phyloP scores from a whole-genome alignment of 495 filamentous ascomycete species.

The Talaromyces adpressus region DNA sequence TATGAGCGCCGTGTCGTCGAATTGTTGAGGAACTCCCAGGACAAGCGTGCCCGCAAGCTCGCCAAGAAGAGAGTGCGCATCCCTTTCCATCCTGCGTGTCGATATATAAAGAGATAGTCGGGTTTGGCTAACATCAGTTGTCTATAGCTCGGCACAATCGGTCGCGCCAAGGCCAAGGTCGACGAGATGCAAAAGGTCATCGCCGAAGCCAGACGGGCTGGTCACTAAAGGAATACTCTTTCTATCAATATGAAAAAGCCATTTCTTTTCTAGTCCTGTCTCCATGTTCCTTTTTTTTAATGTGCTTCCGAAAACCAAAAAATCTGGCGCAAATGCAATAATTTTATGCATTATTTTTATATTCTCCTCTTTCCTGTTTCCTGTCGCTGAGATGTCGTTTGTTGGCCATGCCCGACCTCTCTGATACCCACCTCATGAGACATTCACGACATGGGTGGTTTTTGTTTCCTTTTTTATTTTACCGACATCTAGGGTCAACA shows the following conservation, averaged over 20 bases:
- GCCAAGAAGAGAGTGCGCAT: slow-evolving; percentile 92
- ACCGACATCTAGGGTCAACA: not conserved
- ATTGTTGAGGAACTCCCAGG: slow-evolving; percentile 95
- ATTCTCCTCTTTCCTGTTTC: not conserved
- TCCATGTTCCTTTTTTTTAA: not conserved
- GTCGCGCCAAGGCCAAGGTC: slow-evolving; percentile 96
- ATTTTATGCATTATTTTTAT: not conserved
- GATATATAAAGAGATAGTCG: not conserved
- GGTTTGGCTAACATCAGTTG: not conserved
- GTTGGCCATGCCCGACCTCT: not conserved
- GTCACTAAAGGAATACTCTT: slow-evolving; percentile 52
- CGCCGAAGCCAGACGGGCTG: slow-evolving; percentile 82
- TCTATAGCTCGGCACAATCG: slow-evolving; percentile 83
- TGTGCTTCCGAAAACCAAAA: not conserved
- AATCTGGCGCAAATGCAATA: not conserved
- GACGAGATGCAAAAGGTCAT: slow-evolving; percentile 97
- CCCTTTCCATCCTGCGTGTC: not conserved
- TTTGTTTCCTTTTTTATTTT: not conserved
- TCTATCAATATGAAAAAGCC: not conserved
- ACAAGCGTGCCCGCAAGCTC: slow-evolving; percentile 98
- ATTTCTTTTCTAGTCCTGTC: slow-evolving; percentile 6
- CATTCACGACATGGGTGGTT: not conserved
- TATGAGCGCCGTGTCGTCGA: slow-evolving; percentile 99
- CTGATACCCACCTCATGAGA: not conserved
- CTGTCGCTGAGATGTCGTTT: not conserved